Evolutionary conservation across 1,284 basidiomycete species (phyloP).

Genomic region (Austroboletus niveus): DNA sequence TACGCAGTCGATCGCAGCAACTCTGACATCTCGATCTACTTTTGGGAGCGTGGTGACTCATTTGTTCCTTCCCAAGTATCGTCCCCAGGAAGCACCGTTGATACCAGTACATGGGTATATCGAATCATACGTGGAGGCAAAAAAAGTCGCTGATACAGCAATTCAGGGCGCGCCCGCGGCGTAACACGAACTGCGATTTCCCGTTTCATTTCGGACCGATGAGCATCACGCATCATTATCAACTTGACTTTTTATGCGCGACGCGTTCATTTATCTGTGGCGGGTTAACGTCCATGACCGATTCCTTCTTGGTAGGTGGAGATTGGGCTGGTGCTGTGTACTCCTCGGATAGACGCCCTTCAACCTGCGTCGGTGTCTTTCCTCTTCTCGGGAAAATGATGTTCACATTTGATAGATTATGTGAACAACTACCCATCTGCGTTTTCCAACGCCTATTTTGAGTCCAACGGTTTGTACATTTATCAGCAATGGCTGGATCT

Average conservation of each 20-base stretch:
- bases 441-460: conserved; percentile 24
- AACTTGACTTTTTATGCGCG: conserved; percentile 30
- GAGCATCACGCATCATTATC: conserved; percentile 18
- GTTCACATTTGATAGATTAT: conserved; percentile 5
- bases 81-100: conserved; percentile 5
- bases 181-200: conserved; percentile 18
- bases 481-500: conserved; percentile 9
- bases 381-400: background rate
- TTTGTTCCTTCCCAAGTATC: conserved; percentile 17
- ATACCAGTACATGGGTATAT: conserved; percentile 19
- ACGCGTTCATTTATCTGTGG: background rate
- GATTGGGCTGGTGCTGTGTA: conserved; percentile 42
- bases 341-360: conserved; percentile 31
- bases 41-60: conserved; percentile 18
- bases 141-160: background rate
- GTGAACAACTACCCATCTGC: conserved; percentile 14
- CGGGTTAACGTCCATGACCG: background rate
- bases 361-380: conserved; percentile 33
- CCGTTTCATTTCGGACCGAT: conserved; percentile 19
- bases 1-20: conserved; percentile 20
- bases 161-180: conserved; percentile 22
- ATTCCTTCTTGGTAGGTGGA: conserved; percentile 30
- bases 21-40: conserved; percentile 17
- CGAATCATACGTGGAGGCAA: background rate
- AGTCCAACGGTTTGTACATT: conserved; percentile 27